Conservation (phyloP, 1,139 yeast genomes). For the Candida frijolesensis region DNA sequence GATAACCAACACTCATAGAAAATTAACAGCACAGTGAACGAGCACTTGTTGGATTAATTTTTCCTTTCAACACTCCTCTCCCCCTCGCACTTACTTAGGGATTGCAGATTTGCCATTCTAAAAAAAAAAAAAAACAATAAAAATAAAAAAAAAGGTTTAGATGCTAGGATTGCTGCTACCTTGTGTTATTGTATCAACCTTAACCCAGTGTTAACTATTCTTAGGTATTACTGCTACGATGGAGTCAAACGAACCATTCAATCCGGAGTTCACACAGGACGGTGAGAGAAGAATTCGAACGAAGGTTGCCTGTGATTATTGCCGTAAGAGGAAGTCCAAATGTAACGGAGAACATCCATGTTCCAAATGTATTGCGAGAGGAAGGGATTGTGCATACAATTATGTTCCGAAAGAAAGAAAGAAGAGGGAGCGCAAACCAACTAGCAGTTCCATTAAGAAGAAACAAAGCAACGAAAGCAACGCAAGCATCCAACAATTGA, state of each 20-base stretch:
- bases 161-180: no score
- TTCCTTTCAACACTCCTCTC: neutral
- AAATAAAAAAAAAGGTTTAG: neutral
- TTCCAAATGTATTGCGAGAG: constrained; percentile 37
- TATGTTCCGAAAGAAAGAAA: constrained; percentile 19
- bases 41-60: no score
- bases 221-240: neutral
- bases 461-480: neutral
- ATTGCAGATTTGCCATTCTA: neutral
- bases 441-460: neutral
- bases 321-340: constrained; percentile 51
- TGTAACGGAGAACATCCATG: constrained; percentile 53
- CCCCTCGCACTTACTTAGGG: neutral
- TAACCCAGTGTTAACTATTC: no score
- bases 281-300: constrained; percentile 25
- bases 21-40: no score
- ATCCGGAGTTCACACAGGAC: constrained; percentile 10
- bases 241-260: constrained; percentile 3
- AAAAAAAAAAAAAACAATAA: neutral
- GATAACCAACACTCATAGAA: no score
- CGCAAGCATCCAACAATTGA: constrained; percentile 13
- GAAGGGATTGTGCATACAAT: constrained; percentile 29
- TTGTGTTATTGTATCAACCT: no score
- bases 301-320: constrained; percentile 57
- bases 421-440: constrained; percentile 11